phyloP scores from a whole-genome alignment of 2,329 filamentous ascomycete species.

The Didymella segeticola region DNA sequence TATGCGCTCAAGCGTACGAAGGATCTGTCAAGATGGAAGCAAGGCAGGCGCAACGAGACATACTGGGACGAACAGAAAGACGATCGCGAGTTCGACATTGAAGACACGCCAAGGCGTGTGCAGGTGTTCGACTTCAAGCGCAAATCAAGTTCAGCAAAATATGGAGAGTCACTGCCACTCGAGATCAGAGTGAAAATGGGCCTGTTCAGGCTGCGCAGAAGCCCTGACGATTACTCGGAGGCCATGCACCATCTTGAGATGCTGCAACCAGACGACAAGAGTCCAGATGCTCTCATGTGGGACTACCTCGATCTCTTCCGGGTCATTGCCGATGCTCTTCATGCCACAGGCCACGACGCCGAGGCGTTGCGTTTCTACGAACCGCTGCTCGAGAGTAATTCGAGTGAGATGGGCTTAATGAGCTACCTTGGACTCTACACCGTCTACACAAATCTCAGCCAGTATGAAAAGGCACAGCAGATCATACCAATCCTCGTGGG shows the following conservation, averaged over 20 bases:
- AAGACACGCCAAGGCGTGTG: conserved; percentile 70
- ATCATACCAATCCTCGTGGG: conserved; percentile 78
- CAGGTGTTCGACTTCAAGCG: conserved; percentile 67
- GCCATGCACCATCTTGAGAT: conserved; percentile 68
- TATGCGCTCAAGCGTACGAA: conserved; percentile 75
- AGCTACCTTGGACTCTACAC: conserved; percentile 51
- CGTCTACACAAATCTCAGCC: conserved; percentile 71
- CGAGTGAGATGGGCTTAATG: conserved; percentile 36
- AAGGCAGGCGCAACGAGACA: conserved; percentile 74
- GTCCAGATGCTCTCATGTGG: conserved; percentile 59
- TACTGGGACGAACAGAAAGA: conserved; percentile 81
- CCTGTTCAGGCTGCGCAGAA: conserved; percentile 77
- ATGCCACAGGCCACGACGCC: conserved; percentile 57
- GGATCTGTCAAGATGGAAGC: conserved; percentile 77
- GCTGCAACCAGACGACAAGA: conserved; percentile 69
- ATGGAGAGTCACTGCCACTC: conserved; percentile 76
- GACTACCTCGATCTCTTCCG: conserved; percentile 82
- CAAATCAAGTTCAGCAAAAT: conserved; percentile 63
- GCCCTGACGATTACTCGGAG: conserved; percentile 68
- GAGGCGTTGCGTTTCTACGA: conserved; percentile 67
- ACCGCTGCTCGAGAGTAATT: conserved; percentile 48
- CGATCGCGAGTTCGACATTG: conserved; percentile 87
- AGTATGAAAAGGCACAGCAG: conserved; percentile 74
- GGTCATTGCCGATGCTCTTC: conserved; percentile 69
- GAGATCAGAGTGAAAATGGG: conserved; percentile 86